Base-by-base conservation (phyloP, 1,284 basidiomycete genomes). In the Pascua sp. region DNA sequence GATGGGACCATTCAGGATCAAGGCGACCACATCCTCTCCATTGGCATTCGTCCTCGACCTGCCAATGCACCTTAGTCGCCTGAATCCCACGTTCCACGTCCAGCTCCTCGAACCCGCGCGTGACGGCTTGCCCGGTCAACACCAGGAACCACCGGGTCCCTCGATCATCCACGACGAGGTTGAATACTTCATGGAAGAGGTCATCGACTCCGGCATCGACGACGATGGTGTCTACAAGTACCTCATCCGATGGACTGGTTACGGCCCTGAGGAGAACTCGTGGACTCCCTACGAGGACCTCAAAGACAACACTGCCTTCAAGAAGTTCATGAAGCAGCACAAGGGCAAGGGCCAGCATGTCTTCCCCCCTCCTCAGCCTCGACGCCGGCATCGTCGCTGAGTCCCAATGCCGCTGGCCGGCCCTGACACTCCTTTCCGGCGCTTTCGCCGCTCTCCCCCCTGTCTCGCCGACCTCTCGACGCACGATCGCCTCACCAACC, bases 81-180 rank as follows among this genome's bases (percentile, higher is more conserved):
- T 80, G 5, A 76, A 81, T 58, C 76, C 74, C 8, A 75, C 80
- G 4, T 81, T 81, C 69, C 71, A 81, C 57, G 67, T 77, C 40
- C 76, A 72, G 1, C 70, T 76, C 12, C 72, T 81, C 13, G 56
- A 58, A 47, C 55, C 55, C 13, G 43, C 63, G 80, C 15, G 47
- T 73, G 44, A 66, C 81, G 16, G 77, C 80, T 2, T 16, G 47
- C 56, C 56, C 2, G 57, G 53, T 11, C 66, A 43, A 47, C 60
- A 40, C 57, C 71, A 55, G 62, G 67, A 49, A 52, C 69, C 57
- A 61, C 73, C 72, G 0, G 64, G 61, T 11, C 67, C 68, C 1
- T 57, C 75, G 13, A 55, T 67, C 42, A 40, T 76, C 42, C 48
- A 64, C 9, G 64, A 67, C 13, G 62, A 68, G 18, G 53, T 59